Percentiles rank a stretch among this genome's conserved stretches.
Evolutionary conservation across 2,329 filamentous ascomycete genomes (phyloP).

Genomic region (Fusarium euwallaceae): DNA sequence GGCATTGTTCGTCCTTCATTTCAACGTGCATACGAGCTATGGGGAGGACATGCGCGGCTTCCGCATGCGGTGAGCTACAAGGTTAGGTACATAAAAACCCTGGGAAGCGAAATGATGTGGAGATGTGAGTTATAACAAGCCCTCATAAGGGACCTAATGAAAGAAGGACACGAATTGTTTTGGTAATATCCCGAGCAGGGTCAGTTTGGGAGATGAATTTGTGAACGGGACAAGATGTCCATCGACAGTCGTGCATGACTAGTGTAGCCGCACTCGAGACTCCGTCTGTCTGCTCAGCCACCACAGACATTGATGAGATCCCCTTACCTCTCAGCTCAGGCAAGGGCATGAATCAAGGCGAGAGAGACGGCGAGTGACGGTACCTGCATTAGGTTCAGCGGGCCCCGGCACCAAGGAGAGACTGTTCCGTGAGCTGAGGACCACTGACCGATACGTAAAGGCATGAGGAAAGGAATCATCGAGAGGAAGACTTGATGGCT

Average conservation of each 20-base stretch:
- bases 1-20: slow-evolving; percentile 38
- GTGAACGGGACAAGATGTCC: slow-evolving; percentile 26
- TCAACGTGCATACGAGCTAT: slow-evolving; percentile 42
- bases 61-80: slow-evolving; percentile 37
- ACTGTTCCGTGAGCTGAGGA: slow-evolving; percentile 9
- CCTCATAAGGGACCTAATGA: slow-evolving; percentile 17
- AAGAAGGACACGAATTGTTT: slow-evolving; percentile 23
- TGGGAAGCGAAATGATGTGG: slow-evolving; percentile 43
- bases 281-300: slow-evolving; percentile 15
- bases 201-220: slow-evolving; percentile 5
- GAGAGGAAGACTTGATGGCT: not conserved
- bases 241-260: slow-evolving; percentile 34
- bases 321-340: slow-evolving; percentile 24
- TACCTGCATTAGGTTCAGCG: slow-evolving; percentile 39
- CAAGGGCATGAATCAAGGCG: slow-evolving; percentile 34
- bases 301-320: slow-evolving; percentile 13
- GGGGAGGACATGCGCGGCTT: slow-evolving; percentile 25
- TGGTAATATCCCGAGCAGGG: slow-evolving; percentile 1
- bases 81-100: slow-evolving; percentile 28
- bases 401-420: slow-evolving; percentile 15
- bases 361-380: slow-evolving; percentile 12
- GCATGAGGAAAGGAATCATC: slow-evolving; percentile 17
- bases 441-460: slow-evolving; percentile 2
- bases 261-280: slow-evolving; percentile 4
- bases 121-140: slow-evolving; percentile 20